A percentile compares a stretch with the other conserved stretches of the same genome.
These are phyloP conservation scores for Trichoderma asperellum DNA, from an alignment of 2,329 filamentous ascomycete species.

Conservation along the genomic window DNA sequence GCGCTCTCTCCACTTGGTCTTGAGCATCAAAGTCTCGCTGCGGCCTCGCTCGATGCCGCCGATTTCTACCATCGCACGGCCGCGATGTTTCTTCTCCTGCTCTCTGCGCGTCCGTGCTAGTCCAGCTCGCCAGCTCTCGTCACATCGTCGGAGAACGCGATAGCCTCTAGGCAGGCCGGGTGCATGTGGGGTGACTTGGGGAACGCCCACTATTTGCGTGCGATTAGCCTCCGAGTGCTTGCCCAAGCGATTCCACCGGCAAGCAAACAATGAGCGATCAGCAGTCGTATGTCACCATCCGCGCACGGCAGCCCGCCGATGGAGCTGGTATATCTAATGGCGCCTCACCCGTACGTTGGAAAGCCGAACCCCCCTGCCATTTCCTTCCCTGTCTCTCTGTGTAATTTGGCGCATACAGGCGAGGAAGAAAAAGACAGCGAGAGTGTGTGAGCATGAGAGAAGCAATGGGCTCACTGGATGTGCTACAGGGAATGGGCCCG, in stretches of 20 bases:
- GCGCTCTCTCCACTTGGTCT: constrained; percentile 20
- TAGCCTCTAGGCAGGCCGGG: constrained; percentile 11
- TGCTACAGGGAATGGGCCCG: constrained; percentile 20
- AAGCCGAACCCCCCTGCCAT: background rate
- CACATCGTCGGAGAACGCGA: constrained; percentile 2
- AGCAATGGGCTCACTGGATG: constrained; percentile 11
- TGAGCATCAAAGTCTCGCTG: constrained; percentile 11
- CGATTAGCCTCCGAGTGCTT: constrained; percentile 1
- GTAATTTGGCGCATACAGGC: background rate
- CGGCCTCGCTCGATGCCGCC: constrained; percentile 11
- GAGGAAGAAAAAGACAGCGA: background rate
- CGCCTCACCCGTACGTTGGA: constrained; percentile 48
- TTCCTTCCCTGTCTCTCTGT: background rate
- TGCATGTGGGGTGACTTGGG: constrained; percentile 24
- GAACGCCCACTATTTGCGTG: constrained; percentile 7
- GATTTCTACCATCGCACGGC: background rate
- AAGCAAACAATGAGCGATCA: constrained; percentile 46
- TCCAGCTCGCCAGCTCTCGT: background rate
- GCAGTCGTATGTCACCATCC: constrained; percentile 58
- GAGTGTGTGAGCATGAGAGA: background rate
- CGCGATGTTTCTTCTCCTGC: constrained; percentile 12
- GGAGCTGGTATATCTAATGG: constrained; percentile 52
- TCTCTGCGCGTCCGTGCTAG: constrained; percentile 16
- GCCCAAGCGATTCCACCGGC: constrained; percentile 6
- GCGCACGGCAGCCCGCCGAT: constrained; percentile 53